These are phyloP conservation scores for Phytophthora foliorum DNA, from an alignment of 352 stramenopile genomes.

Conservation along the genomic window DNA sequence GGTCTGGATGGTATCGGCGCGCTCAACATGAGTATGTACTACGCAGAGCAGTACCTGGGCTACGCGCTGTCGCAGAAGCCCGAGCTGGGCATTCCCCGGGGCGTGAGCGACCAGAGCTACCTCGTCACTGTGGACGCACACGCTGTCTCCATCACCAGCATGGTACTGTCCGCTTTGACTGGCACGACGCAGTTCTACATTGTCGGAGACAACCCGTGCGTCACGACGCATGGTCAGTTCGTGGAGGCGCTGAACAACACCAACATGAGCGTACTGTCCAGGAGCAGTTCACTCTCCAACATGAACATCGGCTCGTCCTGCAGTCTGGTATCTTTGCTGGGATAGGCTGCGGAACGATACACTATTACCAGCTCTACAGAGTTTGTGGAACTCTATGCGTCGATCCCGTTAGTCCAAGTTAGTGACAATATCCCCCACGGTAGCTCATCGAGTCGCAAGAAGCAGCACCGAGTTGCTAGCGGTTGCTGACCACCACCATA, in stretches of 20 bases:
- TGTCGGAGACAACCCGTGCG: conserved; percentile 55
- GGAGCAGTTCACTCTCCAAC: conserved; percentile 19
- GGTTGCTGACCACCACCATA: conserved; percentile 39
- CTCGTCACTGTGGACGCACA: conserved; percentile 50
- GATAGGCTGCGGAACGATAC: neutral
- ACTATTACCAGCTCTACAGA: too few species aligned
- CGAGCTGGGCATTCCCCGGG: conserved; percentile 58
- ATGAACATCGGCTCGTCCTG: conserved; percentile 29
- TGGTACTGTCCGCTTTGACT: conserved; percentile 47
- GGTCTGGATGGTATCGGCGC: conserved; percentile 62
- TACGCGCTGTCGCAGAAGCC: conserved; percentile 59
- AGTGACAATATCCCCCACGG: neutral
- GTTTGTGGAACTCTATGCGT: neutral
- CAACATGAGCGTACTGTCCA: conserved; percentile 58
- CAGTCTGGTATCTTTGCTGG: conserved; percentile 23
- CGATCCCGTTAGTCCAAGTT: neutral
- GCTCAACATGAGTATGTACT: conserved; percentile 80
- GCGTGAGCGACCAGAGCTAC: conserved; percentile 53
- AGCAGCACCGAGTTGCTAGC: conserved; percentile 21
- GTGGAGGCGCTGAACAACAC: conserved; percentile 47
- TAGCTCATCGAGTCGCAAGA: conserved; percentile 3
- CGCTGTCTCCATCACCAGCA: conserved; percentile 40
- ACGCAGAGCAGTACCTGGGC: conserved; percentile 64
- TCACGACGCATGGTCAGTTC: conserved; percentile 44
- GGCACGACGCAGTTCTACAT: conserved; percentile 61